Evolutionary conservation across 192 early-diverging fungal species (phyloP), one percentile per base, ranked within the genome.

Genomic region (Coemansia reversa): DNA sequence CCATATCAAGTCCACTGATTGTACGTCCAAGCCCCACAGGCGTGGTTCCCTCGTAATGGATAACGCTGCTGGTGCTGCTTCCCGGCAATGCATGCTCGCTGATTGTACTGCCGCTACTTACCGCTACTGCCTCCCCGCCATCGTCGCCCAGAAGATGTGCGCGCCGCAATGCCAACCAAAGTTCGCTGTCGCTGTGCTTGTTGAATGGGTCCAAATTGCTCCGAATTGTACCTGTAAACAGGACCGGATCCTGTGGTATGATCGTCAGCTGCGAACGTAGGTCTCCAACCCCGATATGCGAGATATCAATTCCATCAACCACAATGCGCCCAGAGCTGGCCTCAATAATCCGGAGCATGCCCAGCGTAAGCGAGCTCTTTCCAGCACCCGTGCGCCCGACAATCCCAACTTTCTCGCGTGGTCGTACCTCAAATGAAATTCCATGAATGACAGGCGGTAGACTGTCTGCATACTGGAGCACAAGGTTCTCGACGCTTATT

Each of bases 221-320:
- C 7, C 94, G 83, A 22, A 95, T 63, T 6, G 88, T 88, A 23
- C 90, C 90, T 47, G 82, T 82, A 67, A 92, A 90, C 63, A 90
- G 65, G 8, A 94, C 85, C 16, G 92, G 92, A 28, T 94, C 93
- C 79, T 98, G 93, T 20, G 93, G 92, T 72, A 97, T 93, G 51
- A 97, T 89, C 2, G 92, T 90, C 55, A 97, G 51, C 18, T 84
- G 73, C 19, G 78, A 74, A 23, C 95, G 86, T 73, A 97, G 76
- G 60, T 93, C 89, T 39, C 89, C 84, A 58, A 92, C 67, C 48
- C 91, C 87, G 52, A 97, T 84, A 29, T 85, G 71, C 3, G 81
- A 70, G 42, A 94, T 93, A 70, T 94, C 88, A 22, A 93, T 64
- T 7, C 85, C 89, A 63, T 95, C 93, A 55, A 95, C 85, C 4